Evolutionary conservation across 2,329 filamentous ascomycete genomes (phyloP).

Genomic region (Pezicula neosporulosa): DNA sequence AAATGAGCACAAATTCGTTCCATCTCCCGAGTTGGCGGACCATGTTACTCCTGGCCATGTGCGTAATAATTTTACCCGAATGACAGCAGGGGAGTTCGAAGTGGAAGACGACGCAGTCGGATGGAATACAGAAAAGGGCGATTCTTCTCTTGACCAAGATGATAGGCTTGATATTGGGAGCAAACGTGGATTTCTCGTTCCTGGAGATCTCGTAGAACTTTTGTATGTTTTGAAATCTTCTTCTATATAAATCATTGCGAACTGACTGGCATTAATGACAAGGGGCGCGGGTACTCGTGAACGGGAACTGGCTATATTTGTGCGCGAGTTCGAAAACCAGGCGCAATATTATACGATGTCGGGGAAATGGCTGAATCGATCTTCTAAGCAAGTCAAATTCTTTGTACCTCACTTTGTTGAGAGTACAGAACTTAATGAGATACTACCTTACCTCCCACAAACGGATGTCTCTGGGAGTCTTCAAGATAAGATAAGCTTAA

Average conservation of each 20-base stretch:
- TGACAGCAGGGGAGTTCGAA: not conserved
- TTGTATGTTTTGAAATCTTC: conserved; percentile 12
- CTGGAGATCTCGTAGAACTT: conserved; percentile 30
- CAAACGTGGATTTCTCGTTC: conserved; percentile 24
- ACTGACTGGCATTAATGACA: conserved; percentile 1
- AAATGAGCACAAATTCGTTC: not conserved
- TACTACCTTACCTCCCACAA: conserved; percentile 42
- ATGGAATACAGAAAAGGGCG: not conserved
- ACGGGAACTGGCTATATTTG: conserved; percentile 42
- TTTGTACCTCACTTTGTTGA: conserved; percentile 42
- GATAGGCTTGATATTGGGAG: conserved; percentile 43
- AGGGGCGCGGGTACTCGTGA: conserved; percentile 11
- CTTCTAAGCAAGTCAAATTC: conserved; percentile 33
- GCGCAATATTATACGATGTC: conserved; percentile 47
- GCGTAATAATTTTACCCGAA: conserved; percentile 8
- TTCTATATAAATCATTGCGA: conserved; percentile 3
- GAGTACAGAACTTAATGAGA: conserved; percentile 34
- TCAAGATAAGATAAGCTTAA: conserved; percentile 31
- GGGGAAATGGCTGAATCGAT: conserved; percentile 42
- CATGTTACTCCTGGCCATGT: conserved; percentile 1
- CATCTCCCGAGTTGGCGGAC: not conserved
- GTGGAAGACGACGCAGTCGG: not conserved
- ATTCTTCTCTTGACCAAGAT: conserved; percentile 30
- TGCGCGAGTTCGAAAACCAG: conserved; percentile 35
- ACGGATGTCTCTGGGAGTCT: conserved; percentile 30